These are phyloP conservation scores for Sclerotinia trifoliorum DNA, from an alignment of 2,329 filamentous ascomycete species.

Conservation along the genomic window DNA sequence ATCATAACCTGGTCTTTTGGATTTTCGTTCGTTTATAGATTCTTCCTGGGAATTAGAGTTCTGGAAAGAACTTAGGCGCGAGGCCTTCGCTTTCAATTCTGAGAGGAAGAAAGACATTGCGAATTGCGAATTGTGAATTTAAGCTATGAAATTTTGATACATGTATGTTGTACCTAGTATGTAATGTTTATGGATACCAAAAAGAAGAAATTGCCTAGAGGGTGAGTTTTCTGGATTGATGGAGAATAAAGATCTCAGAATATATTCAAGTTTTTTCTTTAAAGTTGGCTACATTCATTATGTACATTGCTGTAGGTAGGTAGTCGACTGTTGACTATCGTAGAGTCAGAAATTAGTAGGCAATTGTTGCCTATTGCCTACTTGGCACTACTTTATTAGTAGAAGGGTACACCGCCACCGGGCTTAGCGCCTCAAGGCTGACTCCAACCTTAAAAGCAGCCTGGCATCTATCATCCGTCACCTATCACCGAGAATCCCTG, in stretches of 20 bases:
- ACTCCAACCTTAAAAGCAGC: background rate
- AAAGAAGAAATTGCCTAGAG: background rate
- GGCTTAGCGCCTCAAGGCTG: conserved; percentile 16
- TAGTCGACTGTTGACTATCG: background rate
- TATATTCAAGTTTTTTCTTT: background rate
- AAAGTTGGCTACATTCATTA: background rate
- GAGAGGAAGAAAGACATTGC: conserved; percentile 12
- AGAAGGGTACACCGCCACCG: background rate
- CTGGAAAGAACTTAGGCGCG: background rate
- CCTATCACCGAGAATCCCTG: conserved; percentile 4
- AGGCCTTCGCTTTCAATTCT: background rate
- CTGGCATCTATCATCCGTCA: too few relatives aligned
- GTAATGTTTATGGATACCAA: background rate
- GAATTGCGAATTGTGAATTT: background rate
- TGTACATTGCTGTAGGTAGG: background rate
- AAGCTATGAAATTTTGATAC: background rate
- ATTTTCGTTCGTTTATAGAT: background rate
- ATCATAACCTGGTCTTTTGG: background rate
- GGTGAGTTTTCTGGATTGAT: background rate
- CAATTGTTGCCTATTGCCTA: background rate
- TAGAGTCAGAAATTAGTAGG: background rate
- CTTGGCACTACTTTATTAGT: too few relatives aligned
- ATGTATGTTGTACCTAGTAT: background rate
- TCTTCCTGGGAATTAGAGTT: background rate
- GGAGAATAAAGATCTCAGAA: background rate